Evolutionary conservation across 495 filamentous ascomycete species (phyloP).

Genomic region (Corynascus novoguineensis): DNA sequence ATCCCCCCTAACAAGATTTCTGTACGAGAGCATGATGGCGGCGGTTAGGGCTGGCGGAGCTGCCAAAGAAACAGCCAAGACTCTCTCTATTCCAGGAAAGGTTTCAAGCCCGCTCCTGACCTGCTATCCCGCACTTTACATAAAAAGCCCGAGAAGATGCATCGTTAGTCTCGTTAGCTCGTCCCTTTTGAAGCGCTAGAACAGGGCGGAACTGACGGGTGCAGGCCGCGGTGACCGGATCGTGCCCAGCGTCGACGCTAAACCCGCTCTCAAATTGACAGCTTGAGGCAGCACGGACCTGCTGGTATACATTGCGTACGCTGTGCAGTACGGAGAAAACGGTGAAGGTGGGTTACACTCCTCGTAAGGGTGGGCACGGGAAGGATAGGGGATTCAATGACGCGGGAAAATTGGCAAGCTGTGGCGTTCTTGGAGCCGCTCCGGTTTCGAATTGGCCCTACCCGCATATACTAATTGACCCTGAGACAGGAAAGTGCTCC

Average conservation of each 20-base stretch:
- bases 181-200: neutral
- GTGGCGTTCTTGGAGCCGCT: neutral
- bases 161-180: constrained; percentile 1
- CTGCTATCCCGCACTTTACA: neutral
- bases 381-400: neutral
- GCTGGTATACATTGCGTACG: too few relatives aligned
- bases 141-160: neutral
- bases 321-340: too few relatives aligned
- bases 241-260: too few relatives aligned
- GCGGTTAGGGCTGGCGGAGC: neutral
- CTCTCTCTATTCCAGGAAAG: neutral
- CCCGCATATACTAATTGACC: too few relatives aligned
- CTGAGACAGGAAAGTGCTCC: too few relatives aligned
- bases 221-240: neutral
- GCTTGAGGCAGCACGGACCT: too few relatives aligned
- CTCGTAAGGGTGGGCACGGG: neutral
- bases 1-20: too few relatives aligned
- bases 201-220: neutral
- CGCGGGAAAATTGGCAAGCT: neutral
- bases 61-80: neutral
- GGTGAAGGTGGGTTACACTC: too few relatives aligned
- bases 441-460: neutral
- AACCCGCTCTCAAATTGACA: too few relatives aligned
- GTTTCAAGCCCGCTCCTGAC: neutral
- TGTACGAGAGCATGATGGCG: too few relatives aligned